Percentiles rank a stretch among this genome's conserved stretches.
phyloP scores from a whole-genome alignment of 1,284 basidiomycete species.

The Sporisorium sorghi region DNA sequence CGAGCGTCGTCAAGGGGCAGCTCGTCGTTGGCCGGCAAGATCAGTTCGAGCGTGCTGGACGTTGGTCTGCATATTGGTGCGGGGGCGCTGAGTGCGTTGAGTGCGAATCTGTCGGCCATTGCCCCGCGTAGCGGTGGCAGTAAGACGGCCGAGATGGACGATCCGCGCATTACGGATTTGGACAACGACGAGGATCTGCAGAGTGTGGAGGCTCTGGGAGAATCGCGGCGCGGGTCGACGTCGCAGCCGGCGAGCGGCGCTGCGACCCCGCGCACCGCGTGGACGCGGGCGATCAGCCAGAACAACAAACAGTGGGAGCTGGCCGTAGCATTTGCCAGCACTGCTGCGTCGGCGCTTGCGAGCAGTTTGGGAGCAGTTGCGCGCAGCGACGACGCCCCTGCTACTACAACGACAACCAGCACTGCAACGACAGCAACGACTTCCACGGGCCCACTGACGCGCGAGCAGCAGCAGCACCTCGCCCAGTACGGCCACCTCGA shows the following conservation, averaged over 20 bases:
- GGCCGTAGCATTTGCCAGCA: slow-evolving; percentile 47
- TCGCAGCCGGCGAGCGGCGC: slow-evolving; percentile 26
- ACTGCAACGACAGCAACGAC: no score
- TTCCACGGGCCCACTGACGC: slow-evolving; percentile 3
- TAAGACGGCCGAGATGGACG: slow-evolving; percentile 10
- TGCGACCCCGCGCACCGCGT: slow-evolving; percentile 31
- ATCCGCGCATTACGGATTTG: slow-evolving; percentile 38
- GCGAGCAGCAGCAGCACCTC: slow-evolving; percentile 23
- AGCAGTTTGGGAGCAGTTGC: slow-evolving; percentile 47
- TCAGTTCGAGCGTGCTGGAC: slow-evolving; percentile 35
- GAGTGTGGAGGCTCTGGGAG: neutral
- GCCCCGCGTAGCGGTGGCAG: slow-evolving; percentile 13
- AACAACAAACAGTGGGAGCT: slow-evolving; percentile 57
- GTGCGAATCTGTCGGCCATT: slow-evolving; percentile 42
- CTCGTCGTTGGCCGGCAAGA: slow-evolving; percentile 37
- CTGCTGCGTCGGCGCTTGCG: slow-evolving; percentile 46
- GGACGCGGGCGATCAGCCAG: slow-evolving; percentile 37
- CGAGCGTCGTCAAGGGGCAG: slow-evolving; percentile 12
- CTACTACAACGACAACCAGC: neutral
- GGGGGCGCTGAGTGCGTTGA: slow-evolving; percentile 37
- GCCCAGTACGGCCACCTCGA: slow-evolving; percentile 13
- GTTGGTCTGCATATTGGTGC: slow-evolving; percentile 47
- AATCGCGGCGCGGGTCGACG: slow-evolving; percentile 1
- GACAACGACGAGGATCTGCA: slow-evolving; percentile 41
- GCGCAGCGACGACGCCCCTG: slow-evolving; percentile 1